These are phyloP conservation scores for Geotrichum ghanense DNA, from an alignment of 805 yeast species.

Conservation along the genomic window DNA sequence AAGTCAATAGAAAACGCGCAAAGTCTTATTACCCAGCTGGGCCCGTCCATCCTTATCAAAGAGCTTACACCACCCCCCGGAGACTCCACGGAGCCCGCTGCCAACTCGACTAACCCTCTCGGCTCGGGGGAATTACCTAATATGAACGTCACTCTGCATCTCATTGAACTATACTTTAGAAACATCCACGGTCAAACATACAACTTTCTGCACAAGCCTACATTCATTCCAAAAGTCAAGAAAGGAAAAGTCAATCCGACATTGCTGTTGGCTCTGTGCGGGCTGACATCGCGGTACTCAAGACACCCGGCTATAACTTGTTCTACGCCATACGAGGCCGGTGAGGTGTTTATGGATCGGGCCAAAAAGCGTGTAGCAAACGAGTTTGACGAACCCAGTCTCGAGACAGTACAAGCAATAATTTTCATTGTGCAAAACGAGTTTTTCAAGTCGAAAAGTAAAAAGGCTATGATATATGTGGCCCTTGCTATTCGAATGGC, in stretches of 20 bases:
- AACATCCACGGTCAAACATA: constrained; percentile 26
- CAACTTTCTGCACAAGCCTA: constrained; percentile 25
- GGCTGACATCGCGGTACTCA: constrained; percentile 26
- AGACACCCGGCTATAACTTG: constrained; percentile 20
- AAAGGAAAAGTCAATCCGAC: constrained; percentile 20
- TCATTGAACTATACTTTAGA: constrained; percentile 25
- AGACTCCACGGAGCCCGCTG: not conserved
- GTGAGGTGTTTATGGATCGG: constrained; percentile 12
- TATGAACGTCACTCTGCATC: constrained; percentile 19
- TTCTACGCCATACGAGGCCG: constrained; percentile 6
- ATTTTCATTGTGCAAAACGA: constrained; percentile 25
- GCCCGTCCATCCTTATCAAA: not conserved
- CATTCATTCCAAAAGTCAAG: constrained; percentile 20
- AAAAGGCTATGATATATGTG: constrained; percentile 26
- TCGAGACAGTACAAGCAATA: constrained; percentile 26
- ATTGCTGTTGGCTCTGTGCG: constrained; percentile 25
- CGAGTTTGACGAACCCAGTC: constrained; percentile 20
- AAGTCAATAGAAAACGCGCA: constrained; percentile 6
- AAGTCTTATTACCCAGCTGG: constrained; percentile 3
- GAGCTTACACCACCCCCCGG: not conserved
- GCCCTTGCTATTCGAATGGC: constrained; percentile 28
- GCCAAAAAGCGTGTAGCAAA: constrained; percentile 12
- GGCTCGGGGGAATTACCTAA: constrained; percentile 14
- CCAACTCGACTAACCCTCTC: not conserved
- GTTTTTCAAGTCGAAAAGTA: constrained; percentile 24